Evolutionary conservation across 75 land plant genomes (phyloP).

Genomic region (Picea glauca): DNA sequence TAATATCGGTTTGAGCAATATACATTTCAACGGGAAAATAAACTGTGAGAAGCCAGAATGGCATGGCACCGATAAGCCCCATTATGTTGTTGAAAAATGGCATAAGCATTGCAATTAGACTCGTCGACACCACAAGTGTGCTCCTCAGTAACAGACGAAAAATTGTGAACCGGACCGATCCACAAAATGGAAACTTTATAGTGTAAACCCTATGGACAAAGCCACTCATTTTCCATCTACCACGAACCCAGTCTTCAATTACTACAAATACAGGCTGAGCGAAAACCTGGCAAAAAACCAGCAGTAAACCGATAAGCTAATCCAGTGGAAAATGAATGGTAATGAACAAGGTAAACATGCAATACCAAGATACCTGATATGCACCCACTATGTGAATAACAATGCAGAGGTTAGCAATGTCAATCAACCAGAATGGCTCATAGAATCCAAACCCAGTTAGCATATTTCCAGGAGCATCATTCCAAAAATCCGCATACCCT

Average conservation of each 20-base stretch:
- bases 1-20: constrained; percentile 2
- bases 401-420: constrained; percentile 25
- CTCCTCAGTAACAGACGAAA: constrained; percentile 19
- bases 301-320: not conserved
- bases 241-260: constrained; percentile 27
- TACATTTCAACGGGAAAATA: constrained; percentile 29
- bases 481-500: constrained; percentile 46
- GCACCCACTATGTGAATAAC: constrained; percentile 38
- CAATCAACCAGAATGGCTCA: constrained; percentile 35
- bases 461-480: constrained; percentile 34
- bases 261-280: constrained; percentile 55
- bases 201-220: constrained; percentile 18
- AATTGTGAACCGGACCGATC: constrained; percentile 1
- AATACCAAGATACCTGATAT: constrained; percentile 26
- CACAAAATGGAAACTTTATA: constrained; percentile 18
- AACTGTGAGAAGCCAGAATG: constrained; percentile 29
- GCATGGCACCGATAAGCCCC: constrained; percentile 24
- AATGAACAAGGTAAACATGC: not conserved
- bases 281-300: constrained; percentile 30
- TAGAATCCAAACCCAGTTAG: constrained; percentile 31
- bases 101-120: constrained; percentile 23
- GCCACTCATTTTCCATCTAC: constrained; percentile 25
- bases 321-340: not conserved
- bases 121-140: constrained; percentile 17
- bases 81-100: constrained; percentile 31